Base-by-base conservation (phyloP, 495 filamentous ascomycete genomes). In the Penicillium pulvis region DNA sequence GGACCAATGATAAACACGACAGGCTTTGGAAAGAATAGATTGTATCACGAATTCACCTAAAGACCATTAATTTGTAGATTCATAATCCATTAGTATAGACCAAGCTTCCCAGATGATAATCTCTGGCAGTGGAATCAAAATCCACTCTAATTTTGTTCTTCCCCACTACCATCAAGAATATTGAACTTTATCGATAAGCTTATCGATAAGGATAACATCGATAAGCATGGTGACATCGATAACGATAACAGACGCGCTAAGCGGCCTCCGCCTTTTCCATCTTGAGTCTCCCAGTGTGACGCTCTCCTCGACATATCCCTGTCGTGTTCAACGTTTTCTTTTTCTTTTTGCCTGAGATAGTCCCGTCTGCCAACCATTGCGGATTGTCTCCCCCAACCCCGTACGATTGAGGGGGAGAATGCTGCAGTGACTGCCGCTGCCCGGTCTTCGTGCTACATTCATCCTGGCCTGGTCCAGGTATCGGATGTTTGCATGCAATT, bases 401-500 rank as follows among this genome's bases (percentile, higher is more conserved):
- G 41, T 42, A 35, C n/a, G 6, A 41, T 43, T 24, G n/a, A 47
- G 41, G 51, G 45, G 33, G 19, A 35, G 49, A 56, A 57, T 45
- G 41, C 20, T 20, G 36, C 51, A 42, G 41, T 31, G 26, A 59
- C 56, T 62, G 61, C 57, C 47, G 57, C 53, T 43, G 47, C 39
- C 56, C 61, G 53, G 44, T 53, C 57, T 45, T 52, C 48, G 61
- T 63, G 56, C 60, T 28, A 45, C 44, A 48, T 19, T 43, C 50
- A 48, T 33, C 46, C 45, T 51, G 61, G 51, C 48, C 57, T 23
- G 20, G 53, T 45, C 58, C 41, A 56, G 44, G 36, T 62, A 53
- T 53, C 53, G 57, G 54, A 60, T 60, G 58, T 49, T 56, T 50
- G 53, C 61, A 63, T 53, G 44, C 45, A 24, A 44, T 55, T 48